Conservation (phyloP, 352 stramenopile species). For the Globisporangium viniferum region DNA sequence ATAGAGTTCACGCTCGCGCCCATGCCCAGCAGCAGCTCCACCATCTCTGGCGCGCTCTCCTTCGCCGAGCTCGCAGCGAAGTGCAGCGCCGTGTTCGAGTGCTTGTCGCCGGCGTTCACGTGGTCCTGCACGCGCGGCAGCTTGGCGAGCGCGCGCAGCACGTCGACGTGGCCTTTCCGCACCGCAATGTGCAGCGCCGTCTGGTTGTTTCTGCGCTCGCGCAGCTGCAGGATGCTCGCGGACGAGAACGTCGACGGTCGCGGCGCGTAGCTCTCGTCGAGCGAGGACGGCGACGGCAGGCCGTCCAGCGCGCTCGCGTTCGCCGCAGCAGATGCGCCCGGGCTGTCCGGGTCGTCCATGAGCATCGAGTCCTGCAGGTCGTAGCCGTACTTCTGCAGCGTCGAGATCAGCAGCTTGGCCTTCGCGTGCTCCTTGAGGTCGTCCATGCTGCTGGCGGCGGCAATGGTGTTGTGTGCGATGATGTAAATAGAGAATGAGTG, state of each 20-base stretch:
- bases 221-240: conserved; percentile 68
- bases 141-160: conserved; percentile 74
- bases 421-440: conserved; percentile 47
- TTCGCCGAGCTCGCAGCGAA: conserved; percentile 69
- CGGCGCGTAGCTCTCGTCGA: conserved; percentile 32
- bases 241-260: conserved; percentile 27
- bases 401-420: conserved; percentile 72
- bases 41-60: conserved; percentile 56
- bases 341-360: conserved; percentile 19
- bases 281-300: conserved; percentile 24
- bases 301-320: conserved; percentile 1
- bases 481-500: conserved; percentile 8
- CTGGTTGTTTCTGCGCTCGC: conserved; percentile 83
- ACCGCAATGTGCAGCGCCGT: conserved; percentile 81
- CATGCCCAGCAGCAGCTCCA: conserved; percentile 64
- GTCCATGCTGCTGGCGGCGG: neutral
- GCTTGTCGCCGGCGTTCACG: conserved; percentile 72
- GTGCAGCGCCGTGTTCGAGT: conserved; percentile 80
- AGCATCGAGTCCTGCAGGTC: conserved; percentile 36
- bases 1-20: conserved; percentile 57
- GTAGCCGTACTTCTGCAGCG: conserved; percentile 84
- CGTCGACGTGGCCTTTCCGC: conserved; percentile 81
- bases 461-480: neutral
- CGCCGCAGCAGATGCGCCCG: conserved; percentile 9
- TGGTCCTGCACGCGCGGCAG: conserved; percentile 67